Base-by-base conservation (phyloP, 331 rosid species). In the Stylosanthes scabra region DNA sequence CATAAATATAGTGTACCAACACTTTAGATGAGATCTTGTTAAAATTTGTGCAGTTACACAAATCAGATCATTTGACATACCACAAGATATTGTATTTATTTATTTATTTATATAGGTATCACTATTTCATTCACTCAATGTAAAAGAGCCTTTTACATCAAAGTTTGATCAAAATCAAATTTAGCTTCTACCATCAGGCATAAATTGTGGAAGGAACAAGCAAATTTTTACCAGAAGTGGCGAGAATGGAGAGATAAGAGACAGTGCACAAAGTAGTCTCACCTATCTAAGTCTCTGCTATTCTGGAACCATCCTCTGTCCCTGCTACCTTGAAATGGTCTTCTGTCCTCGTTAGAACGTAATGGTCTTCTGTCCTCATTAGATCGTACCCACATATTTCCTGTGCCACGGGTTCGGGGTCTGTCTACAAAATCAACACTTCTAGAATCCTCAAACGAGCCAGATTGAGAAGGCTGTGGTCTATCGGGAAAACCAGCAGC, bases 261-360 rank as follows among this genome's bases (percentile, higher is more conserved):
- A 70, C 16, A 73, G 66, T 9, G 58, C 62, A 71, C 45, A 10
- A 61, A 40, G 34, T 39, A 81, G 50, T 46, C 89, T 70, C 64
- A 95, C 99, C 97, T 90, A 83, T 88, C 82, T 60, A 67, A 60
- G 72, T 82, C 93, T 83, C 97, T 84, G 93, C 57, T 83, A 73
- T 85, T 83, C 47, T 88, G 66, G 84, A 92, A 91, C 64, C 92
- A 90, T 80, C 97, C 96, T 77, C 88, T 75, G 16, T 91, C 97
- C 89, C 85, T 84, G 83, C 86, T 83, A 84, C 92, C 86, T 44
- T 81, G 89, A 68, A 84, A 81, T 71, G 81, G 80, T 84, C 90
- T 88, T 88, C 87, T 87, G 76, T 91, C 97, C 55, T 95, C 99
- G 49, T 69, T 70, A 65, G 88, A 86, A 80, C 87, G 86, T 13